Base-by-base conservation (phyloP, 2,329 filamentous ascomycete species). In the Capronia epimyces region DNA sequence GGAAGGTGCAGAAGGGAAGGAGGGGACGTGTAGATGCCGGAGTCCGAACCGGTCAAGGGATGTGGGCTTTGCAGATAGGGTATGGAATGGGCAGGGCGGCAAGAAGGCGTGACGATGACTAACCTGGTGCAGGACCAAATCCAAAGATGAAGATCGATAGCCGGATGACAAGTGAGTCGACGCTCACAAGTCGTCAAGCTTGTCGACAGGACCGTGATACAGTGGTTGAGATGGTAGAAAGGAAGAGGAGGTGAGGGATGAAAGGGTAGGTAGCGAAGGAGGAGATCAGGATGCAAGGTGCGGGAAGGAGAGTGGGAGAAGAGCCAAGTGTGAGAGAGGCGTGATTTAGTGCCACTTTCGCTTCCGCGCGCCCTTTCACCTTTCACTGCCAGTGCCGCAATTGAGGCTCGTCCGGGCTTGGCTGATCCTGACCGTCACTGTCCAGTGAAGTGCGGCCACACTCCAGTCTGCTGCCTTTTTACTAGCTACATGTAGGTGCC, bases 111-210 rank as follows among this genome's bases (percentile, higher is more conserved):
- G 45, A 21, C 18, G 20, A 34, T 53, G 46, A 56, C 49, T 53
- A 53, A 56, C 53, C 50, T 37, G 40, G 41, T 47, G 44, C 41
- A 49, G 50, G n/a, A 47, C 18, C 22, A 48, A 40, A 31, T 36
- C n/a, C n/a, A 16, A 41, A 37, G n/a, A 37, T 46, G 29, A 39
- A 25, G 18, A 22, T 16, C 22, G 31, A 43, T 37, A 22, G 47
- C 47, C 39, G 32, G 46, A 49, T 45, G 55, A 55, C 55, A 48
- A 51, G 55, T 57, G 55, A 57, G 55, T 57, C 55, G 55, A 48
- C 31, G 24, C 55, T 48, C 55, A 55, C 55, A 47, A 49, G 55
- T 50, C 54, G 44, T 54, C 45, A 48, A 52, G 53, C 46, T 52
- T 25, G 31, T 6, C 47, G 37, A 27, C 31, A 39, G 43, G 34